Conservation (phyloP, 2,329 filamentous ascomycete species). For the Davidsoniella australis region DNA sequence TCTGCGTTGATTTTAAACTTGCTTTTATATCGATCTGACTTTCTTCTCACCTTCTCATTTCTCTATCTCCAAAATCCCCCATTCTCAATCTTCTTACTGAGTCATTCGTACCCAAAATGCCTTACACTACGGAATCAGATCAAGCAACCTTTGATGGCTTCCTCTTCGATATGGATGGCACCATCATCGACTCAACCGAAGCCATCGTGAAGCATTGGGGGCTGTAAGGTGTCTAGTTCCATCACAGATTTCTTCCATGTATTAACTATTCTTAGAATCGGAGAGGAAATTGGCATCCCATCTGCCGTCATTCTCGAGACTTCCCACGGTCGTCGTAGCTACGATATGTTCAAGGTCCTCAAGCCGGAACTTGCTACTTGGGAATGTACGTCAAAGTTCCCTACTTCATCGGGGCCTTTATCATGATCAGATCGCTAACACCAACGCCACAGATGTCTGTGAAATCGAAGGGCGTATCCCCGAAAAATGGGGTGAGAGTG, state of each 20-base stretch:
- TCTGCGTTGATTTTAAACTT: no score
- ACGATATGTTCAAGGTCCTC: conserved; percentile 67
- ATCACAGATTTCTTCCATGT: no score
- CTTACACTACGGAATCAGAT: conserved; percentile 27
- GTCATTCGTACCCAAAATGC: conserved; percentile 6
- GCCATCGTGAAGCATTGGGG: conserved; percentile 69
- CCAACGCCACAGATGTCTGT: conserved; percentile 46
- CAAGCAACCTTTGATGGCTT: conserved; percentile 35
- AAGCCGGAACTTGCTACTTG: conserved; percentile 75
- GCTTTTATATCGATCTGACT: neutral
- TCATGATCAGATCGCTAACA: neutral
- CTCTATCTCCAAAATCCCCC: neutral
- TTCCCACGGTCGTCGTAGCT: conserved; percentile 77
- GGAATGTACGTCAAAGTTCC: conserved; percentile 53
- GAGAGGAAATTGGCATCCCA: conserved; percentile 66
- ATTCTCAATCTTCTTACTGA: no score
- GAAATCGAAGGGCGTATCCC: conserved; percentile 66
- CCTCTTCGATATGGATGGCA: conserved; percentile 66
- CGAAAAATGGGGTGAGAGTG: conserved; percentile 57
- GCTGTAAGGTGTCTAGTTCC: conserved; percentile 27
- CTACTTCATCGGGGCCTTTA: neutral
- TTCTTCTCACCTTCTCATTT: neutral
- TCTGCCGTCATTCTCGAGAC: conserved; percentile 75
- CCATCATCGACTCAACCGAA: conserved; percentile 64
- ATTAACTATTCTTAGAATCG: conserved; percentile 43